Evolutionary conservation across 2,329 filamentous ascomycete species (phyloP).

Genomic region (Ascochyta clinopodiicola): DNA sequence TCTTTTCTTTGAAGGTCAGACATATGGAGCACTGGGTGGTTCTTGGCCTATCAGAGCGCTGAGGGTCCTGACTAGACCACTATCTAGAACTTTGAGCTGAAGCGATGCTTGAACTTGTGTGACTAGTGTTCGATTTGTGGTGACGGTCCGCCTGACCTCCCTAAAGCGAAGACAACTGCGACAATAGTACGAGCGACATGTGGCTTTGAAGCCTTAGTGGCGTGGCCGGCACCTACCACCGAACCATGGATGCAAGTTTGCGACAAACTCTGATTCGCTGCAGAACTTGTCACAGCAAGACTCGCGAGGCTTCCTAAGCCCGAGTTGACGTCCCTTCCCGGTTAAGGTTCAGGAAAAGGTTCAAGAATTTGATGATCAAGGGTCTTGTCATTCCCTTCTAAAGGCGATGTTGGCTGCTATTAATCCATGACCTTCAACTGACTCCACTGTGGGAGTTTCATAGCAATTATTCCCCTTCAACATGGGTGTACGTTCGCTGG

Average conservation of each 20-base stretch:
- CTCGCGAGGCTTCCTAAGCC: not conserved
- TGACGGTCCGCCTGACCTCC: not conserved
- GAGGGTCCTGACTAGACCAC: too few relatives aligned
- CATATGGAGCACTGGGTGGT: too few relatives aligned
- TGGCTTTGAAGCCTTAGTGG: not conserved
- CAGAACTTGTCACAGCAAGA: not conserved
- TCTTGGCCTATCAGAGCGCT: too few relatives aligned
- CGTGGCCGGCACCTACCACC: not conserved
- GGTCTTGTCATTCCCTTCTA: not conserved
- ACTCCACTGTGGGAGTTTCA: not conserved
- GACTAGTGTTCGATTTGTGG: constrained; percentile 2
- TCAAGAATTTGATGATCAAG: not conserved
- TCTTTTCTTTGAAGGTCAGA: too few relatives aligned
- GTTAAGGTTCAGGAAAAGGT: constrained; percentile 1
- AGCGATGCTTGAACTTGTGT: not conserved
- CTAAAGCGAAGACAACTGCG: not conserved
- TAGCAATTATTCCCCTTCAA: not conserved
- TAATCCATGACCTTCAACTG: not conserved
- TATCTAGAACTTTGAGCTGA: too few relatives aligned
- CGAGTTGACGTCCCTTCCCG: not conserved
- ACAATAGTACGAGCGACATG: not conserved
- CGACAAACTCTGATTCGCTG: not conserved
- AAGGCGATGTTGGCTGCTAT: not conserved
- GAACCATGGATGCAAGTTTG: not conserved
- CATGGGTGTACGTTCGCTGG: constrained; percentile 12